These are phyloP conservation scores for Verbena officinalis DNA, from an alignment of 257 asterid genomes.

Conservation along the genomic window DNA sequence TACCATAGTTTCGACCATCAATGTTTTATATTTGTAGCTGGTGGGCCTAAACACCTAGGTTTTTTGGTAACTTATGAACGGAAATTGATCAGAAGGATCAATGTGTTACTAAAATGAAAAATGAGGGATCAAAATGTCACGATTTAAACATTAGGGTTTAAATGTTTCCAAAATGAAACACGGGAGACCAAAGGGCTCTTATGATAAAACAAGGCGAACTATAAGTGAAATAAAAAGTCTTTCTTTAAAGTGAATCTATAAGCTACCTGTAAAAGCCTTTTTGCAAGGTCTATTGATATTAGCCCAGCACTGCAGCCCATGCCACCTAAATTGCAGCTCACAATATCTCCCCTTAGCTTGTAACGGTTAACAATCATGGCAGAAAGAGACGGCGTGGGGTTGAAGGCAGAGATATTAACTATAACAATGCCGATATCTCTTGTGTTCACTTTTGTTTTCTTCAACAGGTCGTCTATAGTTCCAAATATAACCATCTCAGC, in stretches of 20 bases:
- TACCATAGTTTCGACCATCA: too few species aligned
- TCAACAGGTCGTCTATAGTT: slow-evolving; percentile 48
- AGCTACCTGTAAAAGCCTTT: slow-evolving; percentile 48
- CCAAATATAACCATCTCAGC: slow-evolving; percentile 51
- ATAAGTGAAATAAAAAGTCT: too few species aligned
- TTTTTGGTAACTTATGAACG: too few species aligned
- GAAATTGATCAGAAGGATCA: too few species aligned
- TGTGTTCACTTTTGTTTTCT: slow-evolving; percentile 42
- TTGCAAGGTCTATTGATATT: slow-evolving; percentile 53
- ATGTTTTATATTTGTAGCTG: too few species aligned
- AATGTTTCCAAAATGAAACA: too few species aligned
- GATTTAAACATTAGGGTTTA: too few species aligned
- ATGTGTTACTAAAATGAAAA: too few species aligned
- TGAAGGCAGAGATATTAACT: slow-evolving; percentile 48
- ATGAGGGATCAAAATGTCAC: too few species aligned
- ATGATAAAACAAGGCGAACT: too few species aligned
- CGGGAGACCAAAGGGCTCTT: too few species aligned
- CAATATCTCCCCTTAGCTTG: slow-evolving; percentile 53
- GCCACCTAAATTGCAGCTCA: slow-evolving; percentile 59
- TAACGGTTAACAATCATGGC: slow-evolving; percentile 55
- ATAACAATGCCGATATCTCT: slow-evolving; percentile 54
- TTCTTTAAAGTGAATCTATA: neutral
- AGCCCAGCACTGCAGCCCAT: slow-evolving; percentile 70
- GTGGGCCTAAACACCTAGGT: too few species aligned
- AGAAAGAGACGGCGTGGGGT: slow-evolving; percentile 57